Evolutionary conservation across 352 stramenopile species (phyloP).

Genomic region (Phytopythium sindhum): DNA sequence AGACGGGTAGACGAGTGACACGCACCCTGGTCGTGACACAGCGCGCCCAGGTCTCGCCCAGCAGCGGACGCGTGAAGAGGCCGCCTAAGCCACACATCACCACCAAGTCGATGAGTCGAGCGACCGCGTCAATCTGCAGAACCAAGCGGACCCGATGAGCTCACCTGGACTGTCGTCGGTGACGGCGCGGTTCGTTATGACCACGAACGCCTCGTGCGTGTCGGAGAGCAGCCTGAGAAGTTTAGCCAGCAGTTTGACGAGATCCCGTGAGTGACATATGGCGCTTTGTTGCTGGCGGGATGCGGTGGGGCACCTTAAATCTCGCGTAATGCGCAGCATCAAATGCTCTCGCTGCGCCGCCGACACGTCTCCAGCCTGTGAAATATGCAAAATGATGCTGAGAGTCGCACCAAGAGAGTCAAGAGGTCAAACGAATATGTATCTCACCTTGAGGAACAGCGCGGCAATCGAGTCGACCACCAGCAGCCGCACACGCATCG

Average conservation of each 20-base stretch:
- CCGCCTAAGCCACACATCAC: constrained; percentile 19
- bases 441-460: constrained; percentile 50
- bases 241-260: not conserved
- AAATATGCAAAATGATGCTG: not conserved
- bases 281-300: not conserved
- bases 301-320: constrained; percentile 39
- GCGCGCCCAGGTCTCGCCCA: constrained; percentile 69
- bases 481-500: constrained; percentile 51
- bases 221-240: constrained; percentile 52
- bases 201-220: constrained; percentile 56
- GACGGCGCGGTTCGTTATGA: constrained; percentile 63
- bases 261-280: not conserved
- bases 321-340: constrained; percentile 43
- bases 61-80: constrained; percentile 58
- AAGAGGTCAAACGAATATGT: not conserved
- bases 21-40: constrained; percentile 57
- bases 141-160: not conserved
- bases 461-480: constrained; percentile 73
- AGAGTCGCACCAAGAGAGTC: not conserved
- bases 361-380: constrained; percentile 33
- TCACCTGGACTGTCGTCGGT: constrained; percentile 29
- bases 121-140: not conserved
- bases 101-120: not conserved
- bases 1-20: not conserved
- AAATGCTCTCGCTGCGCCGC: constrained; percentile 40